Evolutionary conservation across 768 basidiomycete genomes (phyloP).

Genomic region (Epithele typhae): DNA sequence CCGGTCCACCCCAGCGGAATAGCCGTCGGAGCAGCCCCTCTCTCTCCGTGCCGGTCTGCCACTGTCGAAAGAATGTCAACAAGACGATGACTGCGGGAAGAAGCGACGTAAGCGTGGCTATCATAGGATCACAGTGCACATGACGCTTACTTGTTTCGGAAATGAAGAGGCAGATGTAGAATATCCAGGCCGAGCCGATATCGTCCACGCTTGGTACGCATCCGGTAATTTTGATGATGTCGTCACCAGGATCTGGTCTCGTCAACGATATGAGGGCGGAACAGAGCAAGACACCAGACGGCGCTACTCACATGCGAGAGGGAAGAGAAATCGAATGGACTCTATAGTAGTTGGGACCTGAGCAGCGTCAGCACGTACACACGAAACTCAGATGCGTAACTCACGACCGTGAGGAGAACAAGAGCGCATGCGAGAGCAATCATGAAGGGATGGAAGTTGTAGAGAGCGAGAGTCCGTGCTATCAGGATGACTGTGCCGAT

Average conservation of each 20-base stretch:
- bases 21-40: no score
- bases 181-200: neutral
- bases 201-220: slow-evolving; percentile 1
- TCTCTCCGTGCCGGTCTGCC: no score
- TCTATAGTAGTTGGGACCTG: neutral
- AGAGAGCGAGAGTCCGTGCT: slow-evolving; percentile 3
- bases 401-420: neutral
- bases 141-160: slow-evolving; percentile 3
- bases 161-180: neutral
- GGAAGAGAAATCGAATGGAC: neutral
- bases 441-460: neutral
- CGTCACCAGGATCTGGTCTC: neutral
- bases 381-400: neutral
- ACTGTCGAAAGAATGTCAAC: neutral
- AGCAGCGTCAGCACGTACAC: no score
- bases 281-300: no score
- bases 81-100: neutral
- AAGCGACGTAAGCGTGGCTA: neutral
- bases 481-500: neutral
- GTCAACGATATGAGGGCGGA: neutral
- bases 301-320: neutral
- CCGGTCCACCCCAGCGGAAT: neutral
- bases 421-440: neutral
- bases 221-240: neutral
- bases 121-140: no score